Conservation (phyloP, 208 protist genomes). For the Crithidia fasciculata region DNA sequence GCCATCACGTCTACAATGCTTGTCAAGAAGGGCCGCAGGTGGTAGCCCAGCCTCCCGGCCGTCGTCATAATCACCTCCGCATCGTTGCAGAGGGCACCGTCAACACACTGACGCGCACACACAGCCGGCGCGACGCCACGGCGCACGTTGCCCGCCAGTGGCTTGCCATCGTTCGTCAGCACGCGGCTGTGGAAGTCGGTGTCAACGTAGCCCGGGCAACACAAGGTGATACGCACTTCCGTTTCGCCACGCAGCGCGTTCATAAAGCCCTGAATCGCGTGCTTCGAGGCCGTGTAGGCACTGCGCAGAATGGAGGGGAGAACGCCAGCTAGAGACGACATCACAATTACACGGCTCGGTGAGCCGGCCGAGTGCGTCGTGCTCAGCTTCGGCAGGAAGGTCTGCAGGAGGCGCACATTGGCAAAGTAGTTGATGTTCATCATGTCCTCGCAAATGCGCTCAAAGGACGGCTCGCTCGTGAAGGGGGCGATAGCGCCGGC, state of each 20-base stretch:
- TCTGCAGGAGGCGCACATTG: slow-evolving; percentile 81
- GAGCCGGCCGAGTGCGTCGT: slow-evolving; percentile 33
- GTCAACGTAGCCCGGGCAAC: slow-evolving; percentile 87
- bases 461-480: slow-evolving; percentile 49
- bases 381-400: slow-evolving; percentile 61
- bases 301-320: slow-evolving; percentile 79
- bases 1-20: slow-evolving; percentile 66
- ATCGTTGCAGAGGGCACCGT: slow-evolving; percentile 61
- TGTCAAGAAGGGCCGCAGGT: slow-evolving; percentile 74
- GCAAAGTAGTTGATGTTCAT: slow-evolving; percentile 91
- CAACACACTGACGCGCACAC: slow-evolving; percentile 63
- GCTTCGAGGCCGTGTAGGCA: slow-evolving; percentile 85
- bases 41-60: slow-evolving; percentile 72
- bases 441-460: slow-evolving; percentile 62
- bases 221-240: slow-evolving; percentile 71
- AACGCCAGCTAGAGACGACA: slow-evolving; percentile 82
- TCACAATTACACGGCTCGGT: slow-evolving; percentile 71
- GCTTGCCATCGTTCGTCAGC: slow-evolving; percentile 41
- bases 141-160: slow-evolving; percentile 45
- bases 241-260: slow-evolving; percentile 86
- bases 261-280: slow-evolving; percentile 89
- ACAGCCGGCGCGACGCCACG: slow-evolving; percentile 59
- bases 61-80: slow-evolving; percentile 79
- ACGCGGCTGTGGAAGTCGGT: slow-evolving; percentile 83
- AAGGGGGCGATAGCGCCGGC: slow-evolving; percentile 79